Percentiles rank a stretch among this genome's conserved stretches.
These are phyloP conservation scores for Serendipita sp. DNA, from an alignment of 768 basidiomycete species.

Conservation along the genomic window DNA sequence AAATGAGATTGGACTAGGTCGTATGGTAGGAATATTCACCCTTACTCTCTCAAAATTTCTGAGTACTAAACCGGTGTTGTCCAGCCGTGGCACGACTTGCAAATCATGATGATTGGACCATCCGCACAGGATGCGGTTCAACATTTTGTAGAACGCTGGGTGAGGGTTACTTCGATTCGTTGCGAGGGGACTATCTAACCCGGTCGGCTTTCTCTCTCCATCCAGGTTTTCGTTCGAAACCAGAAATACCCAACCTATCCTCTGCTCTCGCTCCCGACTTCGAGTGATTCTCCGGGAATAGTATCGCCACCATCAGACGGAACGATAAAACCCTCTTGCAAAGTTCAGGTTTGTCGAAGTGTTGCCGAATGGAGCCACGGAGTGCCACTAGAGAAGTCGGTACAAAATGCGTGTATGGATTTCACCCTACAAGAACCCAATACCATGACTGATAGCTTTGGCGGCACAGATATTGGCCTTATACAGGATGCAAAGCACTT, in stretches of 20 bases:
- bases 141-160: constrained; percentile 80
- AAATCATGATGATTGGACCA: constrained; percentile 69
- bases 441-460: background rate
- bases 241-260: background rate
- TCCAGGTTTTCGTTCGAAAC: background rate
- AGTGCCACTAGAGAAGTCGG: constrained; percentile 74
- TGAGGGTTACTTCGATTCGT: background rate
- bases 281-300: constrained; percentile 24
- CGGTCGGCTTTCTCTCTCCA: background rate
- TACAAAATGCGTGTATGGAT: constrained; percentile 79
- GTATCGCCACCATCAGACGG: background rate
- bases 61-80: background rate
- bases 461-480: constrained; percentile 44
- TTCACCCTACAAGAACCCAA: background rate
- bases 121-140: constrained; percentile 86
- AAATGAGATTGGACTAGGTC: background rate
- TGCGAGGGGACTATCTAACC: too few relatives aligned
- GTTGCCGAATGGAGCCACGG: constrained; percentile 93
- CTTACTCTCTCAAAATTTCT: background rate
- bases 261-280: constrained; percentile 19
- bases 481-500: constrained; percentile 77
- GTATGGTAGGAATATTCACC: background rate
- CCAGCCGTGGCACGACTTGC: constrained; percentile 18
- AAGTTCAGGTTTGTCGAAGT: constrained; percentile 70
- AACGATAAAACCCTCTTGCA: constrained; percentile 29